Evolutionary conservation across 306 rosid genomes (phyloP).

Genomic region (Bauhinia variegata): DNA sequence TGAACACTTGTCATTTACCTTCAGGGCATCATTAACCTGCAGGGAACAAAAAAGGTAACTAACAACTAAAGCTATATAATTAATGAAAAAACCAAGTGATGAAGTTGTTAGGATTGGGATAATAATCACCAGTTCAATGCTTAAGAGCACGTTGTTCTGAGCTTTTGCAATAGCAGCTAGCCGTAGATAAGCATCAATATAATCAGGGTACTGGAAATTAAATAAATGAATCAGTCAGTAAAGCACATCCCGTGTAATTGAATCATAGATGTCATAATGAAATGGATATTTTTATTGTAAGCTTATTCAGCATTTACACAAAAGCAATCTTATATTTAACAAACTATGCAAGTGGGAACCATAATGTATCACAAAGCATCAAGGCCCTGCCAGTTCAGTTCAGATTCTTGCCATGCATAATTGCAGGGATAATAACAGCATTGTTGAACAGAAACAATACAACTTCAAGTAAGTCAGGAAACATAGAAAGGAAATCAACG

Average conservation of each 20-base stretch:
- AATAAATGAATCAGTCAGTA: constrained; percentile 17
- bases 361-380: constrained; percentile 9
- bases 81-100: constrained; percentile 19
- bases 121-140: constrained; percentile 88
- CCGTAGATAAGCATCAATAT: constrained; percentile 87
- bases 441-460: constrained; percentile 8
- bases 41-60: constrained; percentile 25
- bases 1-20: constrained; percentile 87
- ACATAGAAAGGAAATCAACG: neutral
- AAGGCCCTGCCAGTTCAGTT: constrained; percentile 27
- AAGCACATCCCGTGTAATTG: constrained; percentile 19
- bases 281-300: constrained; percentile 2
- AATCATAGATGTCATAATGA: constrained; percentile 3
- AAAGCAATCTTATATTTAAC: constrained; percentile 30
- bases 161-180: constrained; percentile 94
- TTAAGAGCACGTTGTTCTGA: constrained; percentile 79
- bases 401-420: neutral
- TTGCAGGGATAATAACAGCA: constrained; percentile 17
- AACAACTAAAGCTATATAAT: constrained; percentile 20
- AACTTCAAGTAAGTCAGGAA: constrained; percentile 14
- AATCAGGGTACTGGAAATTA: constrained; percentile 80
- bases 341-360: neutral
- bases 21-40: constrained; percentile 92
- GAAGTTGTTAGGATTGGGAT: constrained; percentile 29
- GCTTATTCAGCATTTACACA: constrained; percentile 13